Conservation (phyloP, 2,329 filamentous ascomycete species). For the Trichoderma oligosporum region DNA sequence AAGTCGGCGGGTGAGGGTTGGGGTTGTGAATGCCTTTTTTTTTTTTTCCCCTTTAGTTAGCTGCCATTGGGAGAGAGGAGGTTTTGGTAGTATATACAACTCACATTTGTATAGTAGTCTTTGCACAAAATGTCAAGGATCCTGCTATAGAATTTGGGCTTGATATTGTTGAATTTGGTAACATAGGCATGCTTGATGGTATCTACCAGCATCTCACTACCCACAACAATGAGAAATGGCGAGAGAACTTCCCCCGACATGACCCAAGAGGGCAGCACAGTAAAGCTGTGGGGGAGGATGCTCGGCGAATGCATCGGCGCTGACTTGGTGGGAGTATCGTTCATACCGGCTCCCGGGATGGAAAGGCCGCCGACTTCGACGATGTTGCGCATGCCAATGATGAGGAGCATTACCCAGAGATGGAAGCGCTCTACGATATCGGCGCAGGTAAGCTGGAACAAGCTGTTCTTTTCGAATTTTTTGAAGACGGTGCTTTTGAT, state of each 20-base stretch:
- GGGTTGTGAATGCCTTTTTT: slow-evolving; percentile 77
- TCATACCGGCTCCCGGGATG: slow-evolving; percentile 47
- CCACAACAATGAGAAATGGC: slow-evolving; percentile 89
- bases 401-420: slow-evolving; percentile 93
- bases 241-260: slow-evolving; percentile 80
- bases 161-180: slow-evolving; percentile 97
- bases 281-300: slow-evolving; percentile 87
- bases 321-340: slow-evolving; percentile 50
- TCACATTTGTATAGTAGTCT: slow-evolving; percentile 92
- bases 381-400: slow-evolving; percentile 93
- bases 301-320: slow-evolving; percentile 64
- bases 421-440: slow-evolving; percentile 97
- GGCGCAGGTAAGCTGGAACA: slow-evolving; percentile 94
- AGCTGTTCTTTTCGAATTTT: slow-evolving; percentile 95
- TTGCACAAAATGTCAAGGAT: slow-evolving; percentile 94
- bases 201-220: slow-evolving; percentile 95
- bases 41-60: no score
- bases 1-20: slow-evolving; percentile 82
- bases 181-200: slow-evolving; percentile 98
- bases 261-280: slow-evolving; percentile 75
- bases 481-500: slow-evolving; percentile 99
- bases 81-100: slow-evolving; percentile 27
- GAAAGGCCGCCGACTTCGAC: slow-evolving; percentile 89
- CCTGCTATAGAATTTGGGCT: slow-evolving; percentile 80
- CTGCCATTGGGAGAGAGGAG: no score